These are phyloP conservation scores for Caloboletus firmus DNA, from an alignment of 1,284 basidiomycete genomes.

Conservation along the genomic window DNA sequence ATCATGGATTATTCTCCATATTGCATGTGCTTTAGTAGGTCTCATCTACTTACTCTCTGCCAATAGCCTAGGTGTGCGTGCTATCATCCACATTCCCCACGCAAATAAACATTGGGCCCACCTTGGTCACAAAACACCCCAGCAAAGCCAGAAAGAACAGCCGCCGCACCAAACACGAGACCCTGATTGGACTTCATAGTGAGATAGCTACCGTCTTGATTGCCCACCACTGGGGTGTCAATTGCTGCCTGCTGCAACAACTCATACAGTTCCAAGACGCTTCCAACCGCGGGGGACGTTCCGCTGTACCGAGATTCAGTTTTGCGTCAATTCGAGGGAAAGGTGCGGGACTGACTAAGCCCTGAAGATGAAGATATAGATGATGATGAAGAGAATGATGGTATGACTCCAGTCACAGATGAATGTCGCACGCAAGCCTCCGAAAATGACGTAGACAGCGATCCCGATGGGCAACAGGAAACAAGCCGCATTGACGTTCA, in stretches of 20 bases:
- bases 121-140: constrained; percentile 54
- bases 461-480: constrained; percentile 55
- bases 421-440: constrained; percentile 55
- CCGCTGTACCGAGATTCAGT: constrained; percentile 32
- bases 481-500: constrained; percentile 61
- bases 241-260: constrained; percentile 45
- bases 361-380: constrained; percentile 48
- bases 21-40: background rate
- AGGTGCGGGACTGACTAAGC: constrained; percentile 40
- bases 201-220: constrained; percentile 53
- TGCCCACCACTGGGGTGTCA: constrained; percentile 49
- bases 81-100: background rate
- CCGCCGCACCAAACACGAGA: constrained; percentile 52
- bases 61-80: constrained; percentile 41
- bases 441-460: constrained; percentile 47
- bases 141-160: constrained; percentile 46
- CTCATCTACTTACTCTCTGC: constrained; percentile 42
- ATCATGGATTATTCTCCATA: background rate
- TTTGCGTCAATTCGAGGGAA: background rate
- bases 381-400: constrained; percentile 50
- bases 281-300: constrained; percentile 44
- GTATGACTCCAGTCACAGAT: constrained; percentile 56
- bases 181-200: constrained; percentile 59
- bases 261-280: constrained; percentile 44
- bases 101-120: constrained; percentile 12